Evolutionary conservation across 1,284 basidiomycete species (phyloP), one percentile per base, ranked within the genome.

Genomic region (Dichomitus squalens): DNA sequence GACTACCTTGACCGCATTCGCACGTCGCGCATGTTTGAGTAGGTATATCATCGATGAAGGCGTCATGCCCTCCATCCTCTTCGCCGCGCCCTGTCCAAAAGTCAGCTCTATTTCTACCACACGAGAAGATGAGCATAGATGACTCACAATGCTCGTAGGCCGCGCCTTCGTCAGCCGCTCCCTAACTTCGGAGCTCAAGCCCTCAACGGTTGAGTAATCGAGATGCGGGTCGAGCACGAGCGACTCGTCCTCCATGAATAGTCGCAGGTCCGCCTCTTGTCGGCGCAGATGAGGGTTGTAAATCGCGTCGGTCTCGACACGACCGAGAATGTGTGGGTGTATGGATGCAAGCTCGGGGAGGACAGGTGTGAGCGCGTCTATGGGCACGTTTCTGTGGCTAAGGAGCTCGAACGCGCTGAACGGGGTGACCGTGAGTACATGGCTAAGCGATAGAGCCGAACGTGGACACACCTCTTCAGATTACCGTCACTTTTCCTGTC

Each of bases 51-150:
- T 74, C 1, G 84, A 84, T 0, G 86, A 79, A 2, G 92, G 90
- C 7, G 92, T 94, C 83, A 94, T 92, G 7, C 92, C 92, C 66
- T 94, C 92, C 85, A 94, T 92, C 33, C 92, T 77, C 69, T 92
- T 92, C 16, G 88, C 92, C 12, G 88, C 87, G 21, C 92, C 92
- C 91, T 93, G 40, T 12, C 25, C 12, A 27, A 48, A 21, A n/a
- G 48, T 60, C 38, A 53, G 47, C n/a, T 18, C 21, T 29, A 44
- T 27, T 18, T 29, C 12, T 6, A 25, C 29, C 29, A 49, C 27
- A 35, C 50, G 33, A 16, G 14, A 8, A 60, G 11, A 46, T 7
- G 9, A 33, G 16, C n/a, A 52, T 33, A 20, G 33, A 12, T 33
- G 21, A 75, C 87, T 71, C 62, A 92, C 89, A 54, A 95, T 82